Percentiles rank a stretch among this genome's conserved stretches.
Evolutionary conservation across 495 filamentous ascomycete genomes (phyloP).

Genomic region (Oleoguttula mirabilis): DNA sequence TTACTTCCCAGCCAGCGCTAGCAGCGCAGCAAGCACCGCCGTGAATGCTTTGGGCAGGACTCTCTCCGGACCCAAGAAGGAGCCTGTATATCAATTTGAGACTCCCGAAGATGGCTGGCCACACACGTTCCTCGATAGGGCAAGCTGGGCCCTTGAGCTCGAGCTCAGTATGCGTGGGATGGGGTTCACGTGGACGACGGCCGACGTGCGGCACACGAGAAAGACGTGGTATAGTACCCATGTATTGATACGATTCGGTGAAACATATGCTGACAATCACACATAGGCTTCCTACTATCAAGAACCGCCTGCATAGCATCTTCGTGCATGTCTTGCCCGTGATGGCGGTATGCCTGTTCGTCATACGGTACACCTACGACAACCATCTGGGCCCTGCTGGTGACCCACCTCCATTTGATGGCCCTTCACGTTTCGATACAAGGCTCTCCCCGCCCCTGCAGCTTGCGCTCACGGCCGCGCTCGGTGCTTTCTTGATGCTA

Average conservation of each 20-base stretch:
- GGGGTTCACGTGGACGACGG: slow-evolving; percentile 12
- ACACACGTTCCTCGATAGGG: slow-evolving; percentile 9
- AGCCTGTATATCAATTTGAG: slow-evolving; percentile 2
- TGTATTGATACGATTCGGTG: too few relatives aligned
- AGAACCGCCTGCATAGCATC: slow-evolving; percentile 10
- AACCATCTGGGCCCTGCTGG: slow-evolving; percentile 1
- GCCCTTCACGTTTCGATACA: slow-evolving; percentile 6
- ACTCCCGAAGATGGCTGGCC: slow-evolving; percentile 12
- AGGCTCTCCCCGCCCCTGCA: slow-evolving; percentile 3
- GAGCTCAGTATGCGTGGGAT: slow-evolving; percentile 11
- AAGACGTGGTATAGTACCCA: slow-evolving; percentile 9
- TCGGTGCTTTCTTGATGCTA: slow-evolving; percentile 12
- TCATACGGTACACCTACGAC: slow-evolving; percentile 8
- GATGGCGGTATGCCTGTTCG: neutral
- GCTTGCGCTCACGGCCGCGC: slow-evolving; percentile 6
- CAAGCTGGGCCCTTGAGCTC: slow-evolving; percentile 10
- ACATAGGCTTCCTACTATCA: slow-evolving; percentile 3
- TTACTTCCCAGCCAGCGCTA: slow-evolving; percentile 3
- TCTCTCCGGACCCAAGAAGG: neutral
- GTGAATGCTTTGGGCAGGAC: neutral
- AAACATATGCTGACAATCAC: too few relatives aligned
- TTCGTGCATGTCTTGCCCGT: slow-evolving; percentile 8
- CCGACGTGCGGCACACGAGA: slow-evolving; percentile 8
- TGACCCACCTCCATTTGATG: slow-evolving; percentile 2
- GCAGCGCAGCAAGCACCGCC: slow-evolving; percentile 1